These are phyloP conservation scores for Syncephalastrum sp. DNA, from an alignment of 371 early-diverging fungal genomes.

Conservation along the genomic window DNA sequence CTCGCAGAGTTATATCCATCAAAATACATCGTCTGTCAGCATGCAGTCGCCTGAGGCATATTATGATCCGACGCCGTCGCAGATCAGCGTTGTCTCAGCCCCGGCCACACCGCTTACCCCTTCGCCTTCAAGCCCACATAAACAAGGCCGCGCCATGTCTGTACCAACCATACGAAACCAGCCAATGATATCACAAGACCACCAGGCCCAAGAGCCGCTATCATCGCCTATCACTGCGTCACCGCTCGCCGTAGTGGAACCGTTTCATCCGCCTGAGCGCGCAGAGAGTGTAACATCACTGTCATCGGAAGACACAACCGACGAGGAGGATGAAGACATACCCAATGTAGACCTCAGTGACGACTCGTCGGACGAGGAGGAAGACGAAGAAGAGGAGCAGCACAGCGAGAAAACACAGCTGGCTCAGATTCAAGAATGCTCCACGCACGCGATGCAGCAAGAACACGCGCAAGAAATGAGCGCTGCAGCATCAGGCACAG, in stretches of 20 bases:
- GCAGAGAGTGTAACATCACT: neutral
- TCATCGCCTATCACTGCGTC: too few relatives aligned
- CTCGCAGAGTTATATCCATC: slow-evolving; percentile 3
- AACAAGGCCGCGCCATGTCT: too few relatives aligned
- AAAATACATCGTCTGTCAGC: slow-evolving; percentile 11
- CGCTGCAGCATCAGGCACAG: neutral
- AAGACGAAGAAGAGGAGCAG: slow-evolving; percentile 6
- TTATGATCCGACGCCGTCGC: slow-evolving; percentile 7
- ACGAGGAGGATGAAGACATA: slow-evolving; percentile 10
- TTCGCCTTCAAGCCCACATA: slow-evolving; percentile 8
- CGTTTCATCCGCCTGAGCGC: too few relatives aligned
- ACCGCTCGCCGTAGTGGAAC: too few relatives aligned
- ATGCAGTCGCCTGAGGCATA: neutral
- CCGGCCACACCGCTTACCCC: slow-evolving; percentile 29
- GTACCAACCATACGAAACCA: too few relatives aligned
- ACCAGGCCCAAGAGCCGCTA: too few relatives aligned
- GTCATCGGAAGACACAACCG: slow-evolving; percentile 11
- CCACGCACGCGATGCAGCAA: neutral
- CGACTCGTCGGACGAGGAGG: slow-evolving; percentile 12
- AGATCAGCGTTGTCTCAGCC: slow-evolving; percentile 30
- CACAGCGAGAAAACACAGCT: slow-evolving; percentile 2
- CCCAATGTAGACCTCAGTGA: slow-evolving; percentile 10
- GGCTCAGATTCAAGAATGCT: neutral
- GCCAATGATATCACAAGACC: too few relatives aligned
- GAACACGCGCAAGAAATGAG: slow-evolving; percentile 5